Evolutionary conservation across 2,329 filamentous ascomycete genomes (phyloP).

Genomic region (Chalara sp.): DNA sequence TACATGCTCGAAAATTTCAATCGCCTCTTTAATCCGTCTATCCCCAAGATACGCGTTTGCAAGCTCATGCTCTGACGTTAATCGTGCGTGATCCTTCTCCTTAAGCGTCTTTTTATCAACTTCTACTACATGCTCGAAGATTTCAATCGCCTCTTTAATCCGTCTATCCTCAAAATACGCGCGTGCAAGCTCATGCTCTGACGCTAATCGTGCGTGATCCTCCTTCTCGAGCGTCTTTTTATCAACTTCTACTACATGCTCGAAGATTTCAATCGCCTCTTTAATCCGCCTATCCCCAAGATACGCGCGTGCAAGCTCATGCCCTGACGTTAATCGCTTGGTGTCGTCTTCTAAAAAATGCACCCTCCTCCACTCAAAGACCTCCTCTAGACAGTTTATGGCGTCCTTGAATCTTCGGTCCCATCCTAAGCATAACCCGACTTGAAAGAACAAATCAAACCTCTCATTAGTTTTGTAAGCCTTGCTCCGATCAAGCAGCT

Average conservation of each 20-base stretch:
- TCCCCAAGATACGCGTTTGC: not conserved
- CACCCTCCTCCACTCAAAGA: slow-evolving; percentile 3
- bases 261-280: not conserved
- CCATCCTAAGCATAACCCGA: slow-evolving; percentile 16
- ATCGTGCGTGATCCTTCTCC: not conserved
- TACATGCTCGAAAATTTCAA: not conserved
- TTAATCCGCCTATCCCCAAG: not conserved
- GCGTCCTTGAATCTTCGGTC: slow-evolving; percentile 16
- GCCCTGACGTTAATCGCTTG: slow-evolving; percentile 6
- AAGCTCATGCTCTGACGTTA: not conserved
- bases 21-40: not conserved
- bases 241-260: not conserved
- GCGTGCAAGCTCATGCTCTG: not conserved
- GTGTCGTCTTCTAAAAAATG: slow-evolving; percentile 5
- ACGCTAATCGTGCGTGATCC: not conserved
- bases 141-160: not conserved
- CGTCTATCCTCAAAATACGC: not conserved
- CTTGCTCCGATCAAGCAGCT: slow-evolving; percentile 15
- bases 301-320: slow-evolving; percentile 5
- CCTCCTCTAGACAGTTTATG: slow-evolving; percentile 18
- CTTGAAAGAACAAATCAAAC: slow-evolving; percentile 12
- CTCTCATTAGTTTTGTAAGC: slow-evolving; percentile 11
- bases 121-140: not conserved
- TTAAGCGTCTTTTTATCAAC: not conserved
- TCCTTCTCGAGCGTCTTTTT: not conserved